These are phyloP conservation scores for Omphalotus olearius DNA, from an alignment of 1,284 basidiomycete genomes.

Conservation along the genomic window DNA sequence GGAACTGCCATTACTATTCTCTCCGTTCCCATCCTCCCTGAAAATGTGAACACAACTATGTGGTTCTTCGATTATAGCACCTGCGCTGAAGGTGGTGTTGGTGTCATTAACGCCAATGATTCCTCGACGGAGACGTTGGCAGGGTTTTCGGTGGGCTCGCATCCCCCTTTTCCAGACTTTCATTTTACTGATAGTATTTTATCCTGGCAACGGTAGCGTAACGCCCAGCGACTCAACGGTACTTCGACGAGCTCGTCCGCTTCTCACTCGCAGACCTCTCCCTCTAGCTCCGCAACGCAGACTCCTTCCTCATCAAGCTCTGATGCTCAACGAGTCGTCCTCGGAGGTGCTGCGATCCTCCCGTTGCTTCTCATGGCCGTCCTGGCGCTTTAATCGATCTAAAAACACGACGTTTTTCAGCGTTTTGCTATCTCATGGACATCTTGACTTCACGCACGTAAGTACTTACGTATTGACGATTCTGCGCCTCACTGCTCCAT, in stretches of 20 bases:
- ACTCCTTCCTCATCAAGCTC: too few species aligned
- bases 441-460: too few species aligned
- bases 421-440: too few species aligned
- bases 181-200: neutral
- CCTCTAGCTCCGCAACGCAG: neutral
- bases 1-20: conserved; percentile 41
- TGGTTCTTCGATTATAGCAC: conserved; percentile 60
- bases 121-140: conserved; percentile 44
- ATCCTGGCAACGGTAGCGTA: conserved; percentile 1
- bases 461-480: too few species aligned
- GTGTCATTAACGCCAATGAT: conserved; percentile 54
- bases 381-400: too few species aligned
- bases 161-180: neutral
- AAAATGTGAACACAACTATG: conserved; percentile 40
- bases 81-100: conserved; percentile 55
- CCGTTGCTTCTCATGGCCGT: too few species aligned
- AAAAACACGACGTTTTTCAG: too few species aligned
- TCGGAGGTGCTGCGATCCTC: too few species aligned
- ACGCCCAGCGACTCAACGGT: conserved; percentile 5
- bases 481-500: too few species aligned
- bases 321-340: too few species aligned
- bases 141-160: conserved; percentile 44
- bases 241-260: neutral
- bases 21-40: conserved; percentile 24
- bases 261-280: neutral